Percentiles rank a stretch among this genome's conserved stretches.
Conservation (phyloP, 1,284 basidiomycete genomes). For the Ustilago cynodontis region DNA sequence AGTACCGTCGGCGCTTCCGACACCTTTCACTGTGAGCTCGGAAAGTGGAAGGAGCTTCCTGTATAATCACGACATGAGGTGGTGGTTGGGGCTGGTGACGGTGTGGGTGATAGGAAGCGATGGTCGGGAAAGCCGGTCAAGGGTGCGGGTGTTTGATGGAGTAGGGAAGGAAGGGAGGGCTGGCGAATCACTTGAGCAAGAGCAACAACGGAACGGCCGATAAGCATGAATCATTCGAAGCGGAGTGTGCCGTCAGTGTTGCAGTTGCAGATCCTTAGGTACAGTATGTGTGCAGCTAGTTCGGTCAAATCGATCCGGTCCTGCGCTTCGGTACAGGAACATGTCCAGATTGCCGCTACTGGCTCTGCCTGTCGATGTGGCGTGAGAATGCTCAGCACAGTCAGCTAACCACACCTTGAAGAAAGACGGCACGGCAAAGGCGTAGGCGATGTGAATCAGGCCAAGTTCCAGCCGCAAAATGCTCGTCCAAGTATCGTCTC, state of each 20-base stretch:
- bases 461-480: neutral
- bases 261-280: too few relatives aligned
- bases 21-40: slow-evolving; percentile 2
- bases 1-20: slow-evolving; percentile 2
- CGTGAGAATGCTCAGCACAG: neutral
- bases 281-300: too few relatives aligned
- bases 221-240: slow-evolving; percentile 1
- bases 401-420: neutral
- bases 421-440: neutral
- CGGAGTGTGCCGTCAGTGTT: neutral
- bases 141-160: neutral
- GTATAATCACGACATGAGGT: slow-evolving; percentile 18
- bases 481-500: neutral
- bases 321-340: neutral
- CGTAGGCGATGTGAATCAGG: slow-evolving; percentile 8
- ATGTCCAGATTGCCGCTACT: too few relatives aligned
- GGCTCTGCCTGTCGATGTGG: neutral
- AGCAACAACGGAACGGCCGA: neutral
- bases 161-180: neutral
- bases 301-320: too few relatives aligned
- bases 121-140: neutral
- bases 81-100: neutral
- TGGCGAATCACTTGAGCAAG: neutral
- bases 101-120: neutral
- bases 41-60: slow-evolving; percentile 13